Conservation (phyloP, 306 rosid species). For the Astragalus glycyphyllos region DNA sequence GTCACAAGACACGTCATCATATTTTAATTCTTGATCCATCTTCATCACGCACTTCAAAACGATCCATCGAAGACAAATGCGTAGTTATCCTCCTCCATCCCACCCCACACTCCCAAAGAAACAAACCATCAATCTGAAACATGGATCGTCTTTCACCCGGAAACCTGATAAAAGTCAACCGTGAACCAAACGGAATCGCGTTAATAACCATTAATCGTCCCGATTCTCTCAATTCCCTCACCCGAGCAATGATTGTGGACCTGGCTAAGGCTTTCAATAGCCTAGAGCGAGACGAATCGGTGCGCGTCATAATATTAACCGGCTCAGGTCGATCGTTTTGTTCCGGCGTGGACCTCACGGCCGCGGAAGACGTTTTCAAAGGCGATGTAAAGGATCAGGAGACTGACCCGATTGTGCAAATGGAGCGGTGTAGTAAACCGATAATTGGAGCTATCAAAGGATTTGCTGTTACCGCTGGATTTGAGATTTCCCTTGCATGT, state of each 20-base stretch:
- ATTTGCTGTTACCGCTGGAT: constrained; percentile 94
- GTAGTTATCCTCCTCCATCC: neutral
- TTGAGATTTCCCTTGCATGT: constrained; percentile 90
- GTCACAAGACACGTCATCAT: neutral
- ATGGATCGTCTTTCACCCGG: constrained; percentile 57
- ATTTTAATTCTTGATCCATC: no score
- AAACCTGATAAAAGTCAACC: constrained; percentile 62
- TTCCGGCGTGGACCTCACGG: constrained; percentile 84
- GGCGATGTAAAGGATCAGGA: constrained; percentile 90
- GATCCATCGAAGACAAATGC: neutral
- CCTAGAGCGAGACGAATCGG: constrained; percentile 65
- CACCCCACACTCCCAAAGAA: neutral
- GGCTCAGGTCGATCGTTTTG: constrained; percentile 94
- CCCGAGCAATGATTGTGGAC: constrained; percentile 75
- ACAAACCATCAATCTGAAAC: neutral
- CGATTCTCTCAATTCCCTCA: constrained; percentile 74
- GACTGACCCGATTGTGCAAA: constrained; percentile 71
- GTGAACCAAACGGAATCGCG: constrained; percentile 68
- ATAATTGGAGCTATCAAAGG: constrained; percentile 84
- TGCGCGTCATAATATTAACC: constrained; percentile 70
- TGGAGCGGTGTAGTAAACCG: constrained; percentile 86
- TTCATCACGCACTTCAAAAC: constrained; percentile 27
- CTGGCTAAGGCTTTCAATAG: constrained; percentile 72
- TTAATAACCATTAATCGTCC: constrained; percentile 84
- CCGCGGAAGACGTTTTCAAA: constrained; percentile 90